Evolutionary conservation across 2,329 filamentous ascomycete species (phyloP), one percentile per base, ranked within the genome.

Genomic region (Fusarium praegraminearum): DNA sequence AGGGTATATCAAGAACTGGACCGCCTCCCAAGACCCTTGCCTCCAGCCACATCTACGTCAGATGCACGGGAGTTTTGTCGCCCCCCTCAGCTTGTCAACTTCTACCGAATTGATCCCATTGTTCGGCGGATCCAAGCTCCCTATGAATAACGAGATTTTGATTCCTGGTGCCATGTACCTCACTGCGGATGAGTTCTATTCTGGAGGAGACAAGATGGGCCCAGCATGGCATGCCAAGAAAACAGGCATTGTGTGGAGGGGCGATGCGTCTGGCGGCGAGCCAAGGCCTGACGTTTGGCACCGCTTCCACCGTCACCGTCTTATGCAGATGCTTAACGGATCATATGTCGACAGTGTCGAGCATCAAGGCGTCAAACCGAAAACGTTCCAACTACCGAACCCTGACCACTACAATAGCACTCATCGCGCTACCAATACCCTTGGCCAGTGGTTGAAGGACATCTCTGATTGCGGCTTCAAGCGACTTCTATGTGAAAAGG

Each of bases 281-380:
- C 78, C 83, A 46, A 79, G 79, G 58, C 72, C 74, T n/a, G 76
- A 87, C 45, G 91, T 86, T 64, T 93, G 90, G 90, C 83, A 83
- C 35, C 86, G 87, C 36, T 91, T 92, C 72, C 90, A 93, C 65
- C 88, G 90, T n/a, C 90, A 91, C 71, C 88, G 91, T 6, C 87
- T 93, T 61, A 81, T 92, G 28, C 83, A 89, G 62, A 90, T 92
- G 88, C 80, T 91, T 49, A 92, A 93, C 72, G 85, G 85, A 11
- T 90, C 88, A 2, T 84, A 82, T 20, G 86, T 90, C 24, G 76
- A 77, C 30, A 73, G 78, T 11, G 81, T 85, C 33, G 85, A 90
- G 73, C 73, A 78, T 40, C 74, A 76, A 18, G 76, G 72, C 36
- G 68, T 77, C 49, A 78, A 80, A 38, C 75, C 84, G 35, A 75